phyloP scores from a whole-genome alignment of 2,329 filamentous ascomycete genomes.

The Xylaria sp. region DNA sequence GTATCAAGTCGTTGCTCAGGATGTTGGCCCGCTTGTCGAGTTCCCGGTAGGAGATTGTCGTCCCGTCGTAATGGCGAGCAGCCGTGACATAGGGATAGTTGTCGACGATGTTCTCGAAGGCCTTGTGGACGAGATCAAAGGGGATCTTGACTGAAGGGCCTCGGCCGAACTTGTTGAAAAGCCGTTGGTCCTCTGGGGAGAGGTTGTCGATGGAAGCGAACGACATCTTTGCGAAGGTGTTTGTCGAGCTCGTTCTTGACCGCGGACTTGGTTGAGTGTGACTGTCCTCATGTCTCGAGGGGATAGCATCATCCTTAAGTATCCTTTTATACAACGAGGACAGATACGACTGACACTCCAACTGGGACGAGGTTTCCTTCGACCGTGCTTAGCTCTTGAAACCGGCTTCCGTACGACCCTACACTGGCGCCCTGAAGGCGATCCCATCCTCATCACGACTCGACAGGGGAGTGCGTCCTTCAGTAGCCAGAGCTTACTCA shows the following conservation, averaged over 20 bases:
- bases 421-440: no score
- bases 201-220: slow-evolving; percentile 27
- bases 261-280: neutral
- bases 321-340: slow-evolving; percentile 8
- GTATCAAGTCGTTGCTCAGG: slow-evolving; percentile 38
- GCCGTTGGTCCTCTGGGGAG: slow-evolving; percentile 21
- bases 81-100: slow-evolving; percentile 36
- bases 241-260: neutral
- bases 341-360: neutral
- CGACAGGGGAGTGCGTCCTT: no score
- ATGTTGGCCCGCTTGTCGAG: slow-evolving; percentile 40
- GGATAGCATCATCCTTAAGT: neutral
- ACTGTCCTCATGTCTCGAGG: neutral
- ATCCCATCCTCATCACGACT: no score
- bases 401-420: neutral
- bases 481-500: no score
- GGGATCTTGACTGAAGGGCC: slow-evolving; percentile 28
- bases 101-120: slow-evolving; percentile 32
- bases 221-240: slow-evolving; percentile 15
- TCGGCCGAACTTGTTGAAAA: slow-evolving; percentile 28
- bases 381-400: neutral
- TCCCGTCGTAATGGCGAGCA: slow-evolving; percentile 32
- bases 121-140: slow-evolving; percentile 32
- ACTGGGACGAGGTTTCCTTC: neutral
- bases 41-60: slow-evolving; percentile 40